Evolutionary conservation across 2,329 filamentous ascomycete genomes (phyloP), one percentile per base, ranked within the genome.

Genomic region (Pseudocercospora vitis): DNA sequence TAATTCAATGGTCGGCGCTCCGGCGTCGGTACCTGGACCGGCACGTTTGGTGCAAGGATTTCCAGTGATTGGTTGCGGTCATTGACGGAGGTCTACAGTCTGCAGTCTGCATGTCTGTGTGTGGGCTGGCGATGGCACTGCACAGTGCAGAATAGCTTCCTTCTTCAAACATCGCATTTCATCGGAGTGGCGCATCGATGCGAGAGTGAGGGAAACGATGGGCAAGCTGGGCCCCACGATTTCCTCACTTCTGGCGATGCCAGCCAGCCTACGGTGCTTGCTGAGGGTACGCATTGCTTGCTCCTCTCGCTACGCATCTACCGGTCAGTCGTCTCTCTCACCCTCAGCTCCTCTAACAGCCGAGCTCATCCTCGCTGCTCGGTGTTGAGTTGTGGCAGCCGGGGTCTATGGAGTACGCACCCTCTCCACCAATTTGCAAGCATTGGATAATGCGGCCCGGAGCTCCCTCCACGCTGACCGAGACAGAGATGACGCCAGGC

Each of bases 201-300:
- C 24, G 24, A 26, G 14, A 31, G 42, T 21, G 42, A 45, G 26
- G 42, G n/a, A 35, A 7, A 45, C 18, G 28, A 62, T 63, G 58
- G 51, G 47, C 23, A 54, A 44, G 29, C 37, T 61, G 46, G 50
- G 42, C 35, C 51, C 58, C 18, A 46, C 56, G 24, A 18, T 42
- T 23, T 31, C 52, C 19, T 56, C 52, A 31, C 45, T 62, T 16
- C 55, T 53, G 56, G 57, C 57, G 26, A 35, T 61, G 37, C 62
- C 62, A 24, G 52, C 53, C n/a, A 49, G 58, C 42, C 11, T 60
- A 32, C 57, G 56, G 8, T 50, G 48, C 7, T 35, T 62, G 44
- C 33, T 61, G 55, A 64, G 68, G 14, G 63, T 24, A 39, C 52
- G 48, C 39, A 51, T 57, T 29, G 53, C 48, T 18, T 48, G 42